Evolutionary conservation across 2,329 filamentous ascomycete species (phyloP), one percentile per base, ranked within the genome.

Genomic region (Didymella segeticola): DNA sequence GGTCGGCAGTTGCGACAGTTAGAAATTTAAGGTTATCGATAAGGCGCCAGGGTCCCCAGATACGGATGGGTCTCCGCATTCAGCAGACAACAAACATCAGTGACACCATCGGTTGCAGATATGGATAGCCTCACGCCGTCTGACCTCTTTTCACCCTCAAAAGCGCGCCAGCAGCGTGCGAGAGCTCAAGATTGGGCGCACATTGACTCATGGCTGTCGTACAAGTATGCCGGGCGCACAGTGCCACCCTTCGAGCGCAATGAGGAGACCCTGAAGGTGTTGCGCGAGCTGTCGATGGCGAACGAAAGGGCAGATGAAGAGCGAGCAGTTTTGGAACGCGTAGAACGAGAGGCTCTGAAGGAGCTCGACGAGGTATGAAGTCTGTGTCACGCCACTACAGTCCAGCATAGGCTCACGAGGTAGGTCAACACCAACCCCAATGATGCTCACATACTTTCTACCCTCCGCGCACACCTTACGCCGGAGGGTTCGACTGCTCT

Each of bases 171-270:
- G 56, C 89, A 91, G 62, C 89, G 90, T 58, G 89, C 89, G 11
- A 87, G 89, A 58, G 90, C 91, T 39, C 93, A 93, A 70, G 93
- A 97, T 76, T 98, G 93, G 93, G 88, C 87, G 49, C 91, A 90
- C 62, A 84, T 97, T 63, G 91, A 96, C 75, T 80, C 81, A 64
- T 98, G 93, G 93, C 85, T 97, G 10, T 67, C 68, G 8, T 80
- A 82, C 38, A 82, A 84, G 54, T 89, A 89, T 68, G 90, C 89
- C 63, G 81, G 82, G 37, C 83, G 84, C 25, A 84, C 82, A 0
- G 78, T 88, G 0, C 92, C 91, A 0, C 71, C 81, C 0, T 96
- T 96, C 73, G 93, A 98, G 77, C 88, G 91, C 66, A 97, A 95
- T 69, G 82, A 88, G 25, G 89, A 93, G 38, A 97, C 93, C 0